phyloP scores from a whole-genome alignment of 2,329 filamentous ascomycete species.

The Epicoccum nigrum region DNA sequence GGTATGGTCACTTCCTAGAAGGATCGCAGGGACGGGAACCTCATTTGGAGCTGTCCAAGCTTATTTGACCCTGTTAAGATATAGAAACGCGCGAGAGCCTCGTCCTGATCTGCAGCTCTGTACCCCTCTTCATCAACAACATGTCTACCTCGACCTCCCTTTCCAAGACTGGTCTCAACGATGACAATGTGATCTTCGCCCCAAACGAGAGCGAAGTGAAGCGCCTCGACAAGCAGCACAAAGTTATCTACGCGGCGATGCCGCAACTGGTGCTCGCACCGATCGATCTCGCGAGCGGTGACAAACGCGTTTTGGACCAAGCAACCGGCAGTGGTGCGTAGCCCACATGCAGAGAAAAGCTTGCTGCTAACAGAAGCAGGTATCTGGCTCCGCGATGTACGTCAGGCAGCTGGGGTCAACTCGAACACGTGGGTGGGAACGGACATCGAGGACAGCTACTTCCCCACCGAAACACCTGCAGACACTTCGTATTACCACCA shows the following conservation, averaged over 20 bases:
- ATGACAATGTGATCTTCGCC: conserved; percentile 20
- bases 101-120: not conserved
- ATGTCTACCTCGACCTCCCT: not conserved
- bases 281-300: not conserved
- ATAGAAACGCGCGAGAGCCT: not conserved
- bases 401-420: not conserved
- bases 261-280: not conserved
- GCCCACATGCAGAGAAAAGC: not conserved
- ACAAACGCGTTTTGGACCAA: not conserved
- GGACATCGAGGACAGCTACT: not conserved
- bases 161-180: conserved; percentile 14
- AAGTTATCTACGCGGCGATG: conserved; percentile 9
- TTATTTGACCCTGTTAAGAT: no score
- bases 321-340: not conserved
- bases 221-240: conserved; percentile 13
- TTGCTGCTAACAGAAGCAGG: not conserved
- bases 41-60: no score
- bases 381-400: not conserved
- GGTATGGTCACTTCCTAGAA: no score
- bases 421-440: not conserved
- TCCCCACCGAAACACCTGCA: not conserved
- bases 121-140: not conserved
- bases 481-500: conserved; percentile 2
- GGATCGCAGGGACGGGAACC: no score
- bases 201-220: conserved; percentile 11